Evolutionary conservation across 768 basidiomycete genomes (phyloP), one percentile per base, ranked within the genome.

Genomic region (Trametes sanguinea): DNA sequence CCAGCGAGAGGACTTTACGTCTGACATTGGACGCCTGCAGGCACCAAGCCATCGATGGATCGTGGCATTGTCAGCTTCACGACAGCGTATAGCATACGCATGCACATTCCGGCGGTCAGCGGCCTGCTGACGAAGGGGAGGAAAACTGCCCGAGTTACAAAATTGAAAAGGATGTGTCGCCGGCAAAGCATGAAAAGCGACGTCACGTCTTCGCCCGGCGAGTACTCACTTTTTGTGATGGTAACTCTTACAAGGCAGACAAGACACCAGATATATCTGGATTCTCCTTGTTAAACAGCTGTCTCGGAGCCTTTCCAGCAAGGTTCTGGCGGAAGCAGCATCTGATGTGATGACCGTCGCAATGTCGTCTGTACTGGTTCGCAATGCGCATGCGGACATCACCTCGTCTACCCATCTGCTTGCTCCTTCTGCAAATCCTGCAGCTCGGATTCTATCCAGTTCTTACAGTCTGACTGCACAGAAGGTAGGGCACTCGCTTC

Each of bases 371-470:
- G 22, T 22, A 22, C 22, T 22, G 22, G 22, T 22, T 22, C 22
- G 22, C 22, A 22, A 22, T 22, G 22, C 22, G 22, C 22, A 22
- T 22, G 22, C 22, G 22, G 22, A 22, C 22, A 22, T 22, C 22
- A 22, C 22, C 22, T 22, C 22, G 22, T 22, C 22, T 22, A 22
- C 22, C 22, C 22, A 22, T 22, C 22, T 22, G 22, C 22, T 22
- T 22, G 51, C 44, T 42, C 51, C 37, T 59, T 59, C 57, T 51
- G 57, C 57, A 40, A 59, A 59, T 59, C 57, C 51, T 22, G 50
- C 50, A 39, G 40, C 57, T 22, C 22, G 29, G 13, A 13, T 43
- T 7, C 2, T 29, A 30, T 6, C 6, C 54, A 35, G 43, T 48
- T 51, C 42, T n/a, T 5, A 8, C 42, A 9, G 10, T 14, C 4